Evolutionary conservation across 192 early-diverging fungal genomes (phyloP).

Genomic region (Spizellomyces sp.): DNA sequence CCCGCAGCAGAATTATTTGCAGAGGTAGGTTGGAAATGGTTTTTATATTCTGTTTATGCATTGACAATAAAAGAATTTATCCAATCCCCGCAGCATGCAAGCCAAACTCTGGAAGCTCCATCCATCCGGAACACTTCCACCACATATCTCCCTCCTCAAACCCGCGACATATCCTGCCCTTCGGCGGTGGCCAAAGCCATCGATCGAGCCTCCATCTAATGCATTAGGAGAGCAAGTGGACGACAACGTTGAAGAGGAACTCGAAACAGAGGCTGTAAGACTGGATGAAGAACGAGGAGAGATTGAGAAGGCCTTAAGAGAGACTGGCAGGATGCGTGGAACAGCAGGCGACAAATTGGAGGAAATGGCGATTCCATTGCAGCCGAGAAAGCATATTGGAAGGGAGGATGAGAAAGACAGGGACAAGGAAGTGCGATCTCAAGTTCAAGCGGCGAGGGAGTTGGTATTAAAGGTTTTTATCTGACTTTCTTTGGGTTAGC

Average conservation of each 20-base stretch:
- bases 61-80: not conserved
- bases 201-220: too few species aligned
- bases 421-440: too few species aligned
- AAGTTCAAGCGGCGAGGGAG: too few species aligned
- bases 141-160: conserved; percentile 43
- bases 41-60: not conserved
- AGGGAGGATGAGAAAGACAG: not conserved
- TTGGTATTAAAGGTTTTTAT: too few species aligned
- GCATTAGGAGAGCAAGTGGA: not conserved
- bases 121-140: conserved; percentile 38
- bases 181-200: conserved; percentile 3
- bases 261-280: not conserved
- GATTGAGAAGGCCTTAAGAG: not conserved
- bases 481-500: too few species aligned
- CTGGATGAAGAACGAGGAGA: conserved; percentile 1
- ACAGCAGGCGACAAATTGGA: conserved; percentile 6
- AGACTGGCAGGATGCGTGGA: not conserved
- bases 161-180: conserved; percentile 41
- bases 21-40: conserved; percentile 33
- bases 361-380: conserved; percentile 38
- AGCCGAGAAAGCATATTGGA: conserved; percentile 37
- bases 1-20: conserved; percentile 74
- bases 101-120: conserved; percentile 51
- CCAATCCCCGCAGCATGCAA: conserved; percentile 44
- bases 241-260: not conserved